A percentile compares a stretch with the other conserved stretches of the same genome.
Evolutionary conservation across 257 asterid species (phyloP).

Genomic region (Nicotiana obtusifolia): DNA sequence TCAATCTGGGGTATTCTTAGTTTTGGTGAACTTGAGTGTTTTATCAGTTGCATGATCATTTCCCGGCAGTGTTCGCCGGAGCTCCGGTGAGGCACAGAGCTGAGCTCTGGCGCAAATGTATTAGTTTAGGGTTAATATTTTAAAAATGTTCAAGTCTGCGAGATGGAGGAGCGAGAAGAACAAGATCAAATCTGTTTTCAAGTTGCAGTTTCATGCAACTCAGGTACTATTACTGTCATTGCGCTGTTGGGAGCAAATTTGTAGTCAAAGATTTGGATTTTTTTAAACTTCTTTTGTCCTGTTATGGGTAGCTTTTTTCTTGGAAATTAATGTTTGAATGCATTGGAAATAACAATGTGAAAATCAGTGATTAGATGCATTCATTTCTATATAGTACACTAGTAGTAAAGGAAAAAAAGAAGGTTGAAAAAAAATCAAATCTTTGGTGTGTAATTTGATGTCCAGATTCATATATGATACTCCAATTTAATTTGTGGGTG

Average conservation of each 20-base stretch:
- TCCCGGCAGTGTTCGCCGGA: constrained; percentile 63
- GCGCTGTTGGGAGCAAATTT: constrained; percentile 14
- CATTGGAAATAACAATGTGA: not conserved
- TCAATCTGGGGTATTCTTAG: constrained; percentile 24
- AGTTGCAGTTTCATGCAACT: constrained; percentile 94
- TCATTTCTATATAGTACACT: not conserved
- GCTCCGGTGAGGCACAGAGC: constrained; percentile 48
- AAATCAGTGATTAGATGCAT: not conserved
- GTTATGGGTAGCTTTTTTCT: not conserved
- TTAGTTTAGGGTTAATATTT: constrained; percentile 25
- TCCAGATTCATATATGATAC: not conserved
- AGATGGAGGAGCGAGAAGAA: constrained; percentile 93
- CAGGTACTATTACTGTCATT: constrained; percentile 42
- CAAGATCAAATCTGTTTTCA: constrained; percentile 85
- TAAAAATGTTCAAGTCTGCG: constrained; percentile 76
- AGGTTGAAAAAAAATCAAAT: not conserved
- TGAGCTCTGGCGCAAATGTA: constrained; percentile 60
- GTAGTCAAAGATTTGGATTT: constrained; percentile 9
- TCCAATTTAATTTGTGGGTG: not conserved
- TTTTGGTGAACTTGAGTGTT: constrained; percentile 1
- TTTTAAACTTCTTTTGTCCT: not conserved
- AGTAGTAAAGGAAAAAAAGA: not conserved
- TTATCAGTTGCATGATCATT: constrained; percentile 28
- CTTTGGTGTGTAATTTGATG: not conserved
- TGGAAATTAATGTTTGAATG: not conserved